These are phyloP conservation scores for Raddia guianensis DNA, from an alignment of 176 grass and related monocot genomes.

Conservation along the genomic window DNA sequence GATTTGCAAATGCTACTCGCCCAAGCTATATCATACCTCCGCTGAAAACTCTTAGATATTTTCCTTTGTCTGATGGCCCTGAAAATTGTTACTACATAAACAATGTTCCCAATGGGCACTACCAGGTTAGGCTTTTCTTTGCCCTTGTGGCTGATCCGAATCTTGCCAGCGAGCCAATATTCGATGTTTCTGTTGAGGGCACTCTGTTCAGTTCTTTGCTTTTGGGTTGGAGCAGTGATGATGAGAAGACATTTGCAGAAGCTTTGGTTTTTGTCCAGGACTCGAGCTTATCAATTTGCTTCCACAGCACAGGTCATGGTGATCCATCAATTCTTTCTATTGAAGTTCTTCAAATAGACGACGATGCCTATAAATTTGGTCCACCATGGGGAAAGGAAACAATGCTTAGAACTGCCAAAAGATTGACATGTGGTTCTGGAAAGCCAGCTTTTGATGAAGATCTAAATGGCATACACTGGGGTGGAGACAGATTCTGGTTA, in stretches of 20 bases:
- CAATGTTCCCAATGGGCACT: constrained; percentile 71
- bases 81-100: constrained; percentile 93
- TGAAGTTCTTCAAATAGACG: constrained; percentile 89
- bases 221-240: constrained; percentile 79
- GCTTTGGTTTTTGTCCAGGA: constrained; percentile 71
- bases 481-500: constrained; percentile 95
- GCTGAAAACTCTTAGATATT: constrained; percentile 82
- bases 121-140: constrained; percentile 91
- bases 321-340: constrained; percentile 98
- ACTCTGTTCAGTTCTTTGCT: constrained; percentile 87
- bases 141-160: constrained; percentile 76
- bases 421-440: constrained; percentile 78
- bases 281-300: constrained; percentile 72
- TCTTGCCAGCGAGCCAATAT: constrained; percentile 80
- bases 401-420: constrained; percentile 83
- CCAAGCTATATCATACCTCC: constrained; percentile 78
- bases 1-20: constrained; percentile 77
- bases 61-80: constrained; percentile 88
- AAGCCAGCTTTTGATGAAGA: constrained; percentile 97
- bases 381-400: constrained; percentile 49
- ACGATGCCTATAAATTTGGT: constrained; percentile 79
- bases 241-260: constrained; percentile 86
- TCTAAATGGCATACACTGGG: constrained; percentile 66
- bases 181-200: constrained; percentile 90
- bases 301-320: constrained; percentile 96